A percentile compares a stretch with the other conserved stretches of the same genome.
phyloP scores from a whole-genome alignment of 2,329 filamentous ascomycete species.

The Ploettnerulaceae sp. region DNA sequence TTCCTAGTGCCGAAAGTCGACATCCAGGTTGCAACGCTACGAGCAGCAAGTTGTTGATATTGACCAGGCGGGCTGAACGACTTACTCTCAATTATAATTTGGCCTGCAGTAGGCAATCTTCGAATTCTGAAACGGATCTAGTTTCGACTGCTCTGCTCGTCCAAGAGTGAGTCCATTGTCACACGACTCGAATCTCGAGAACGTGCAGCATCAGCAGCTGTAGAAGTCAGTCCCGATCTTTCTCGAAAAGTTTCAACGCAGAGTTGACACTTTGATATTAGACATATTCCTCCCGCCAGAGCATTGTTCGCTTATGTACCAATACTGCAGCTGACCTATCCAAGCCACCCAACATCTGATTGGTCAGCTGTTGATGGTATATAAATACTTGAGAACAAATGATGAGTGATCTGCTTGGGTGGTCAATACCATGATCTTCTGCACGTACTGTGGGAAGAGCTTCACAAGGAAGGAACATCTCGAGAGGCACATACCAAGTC shows the following conservation, averaged over 20 bases:
- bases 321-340: too few relatives aligned
- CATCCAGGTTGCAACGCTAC: conserved; percentile 3
- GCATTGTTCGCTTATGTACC: too few relatives aligned
- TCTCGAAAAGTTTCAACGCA: too few relatives aligned
- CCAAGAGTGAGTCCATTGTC: not conserved
- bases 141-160: not conserved
- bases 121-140: not conserved
- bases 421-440: conserved; percentile 41
- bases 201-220: conserved; percentile 1
- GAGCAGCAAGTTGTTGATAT: not conserved
- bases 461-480: conserved; percentile 53
- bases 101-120: not conserved
- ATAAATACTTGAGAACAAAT: not conserved
- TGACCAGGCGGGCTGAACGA: conserved; percentile 6
- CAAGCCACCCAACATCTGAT: not conserved
- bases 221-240: not conserved
- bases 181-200: not conserved
- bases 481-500: conserved; percentile 50
- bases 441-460: conserved; percentile 49
- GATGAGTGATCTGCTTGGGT: not conserved
- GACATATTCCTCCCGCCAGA: too few relatives aligned
- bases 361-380: not conserved
- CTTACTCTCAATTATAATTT: not conserved
- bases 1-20: not conserved
- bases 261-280: too few relatives aligned